Conservation (phyloP, 768 basidiomycete species). For the Tylopilus plumbeoviolaceoides region DNA sequence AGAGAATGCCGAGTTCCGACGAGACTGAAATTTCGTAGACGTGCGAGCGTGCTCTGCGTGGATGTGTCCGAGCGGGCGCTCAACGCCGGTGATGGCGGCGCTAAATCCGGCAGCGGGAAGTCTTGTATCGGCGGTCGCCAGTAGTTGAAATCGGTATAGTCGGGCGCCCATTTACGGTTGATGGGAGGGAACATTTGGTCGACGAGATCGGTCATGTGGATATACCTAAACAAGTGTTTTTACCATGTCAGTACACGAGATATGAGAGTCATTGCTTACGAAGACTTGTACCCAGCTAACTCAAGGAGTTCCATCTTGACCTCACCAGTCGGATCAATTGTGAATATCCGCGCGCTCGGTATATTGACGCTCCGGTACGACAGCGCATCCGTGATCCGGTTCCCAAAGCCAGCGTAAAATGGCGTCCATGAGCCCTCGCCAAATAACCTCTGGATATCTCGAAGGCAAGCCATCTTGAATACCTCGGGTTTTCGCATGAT, state of each 20-base stretch:
- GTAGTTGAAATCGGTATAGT: conserved; percentile 96
- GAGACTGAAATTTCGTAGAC: conserved; percentile 76
- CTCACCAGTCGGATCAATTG: conserved; percentile 91
- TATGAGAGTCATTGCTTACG: conserved; percentile 45
- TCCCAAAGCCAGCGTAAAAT: conserved; percentile 98
- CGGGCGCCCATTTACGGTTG: conserved; percentile 79
- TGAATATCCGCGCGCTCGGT: conserved; percentile 92
- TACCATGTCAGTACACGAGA: neutral
- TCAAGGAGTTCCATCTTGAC: conserved; percentile 98
- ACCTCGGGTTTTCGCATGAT: conserved; percentile 98
- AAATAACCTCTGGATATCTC: conserved; percentile 91
- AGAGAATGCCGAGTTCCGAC: conserved; percentile 44
- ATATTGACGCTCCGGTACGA: conserved; percentile 97
- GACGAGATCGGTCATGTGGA: conserved; percentile 98
- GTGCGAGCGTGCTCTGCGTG: conserved; percentile 64
- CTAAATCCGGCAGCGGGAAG: conserved; percentile 71
- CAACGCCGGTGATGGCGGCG: conserved; percentile 88
- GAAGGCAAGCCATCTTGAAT: conserved; percentile 99
- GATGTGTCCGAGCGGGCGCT: conserved; percentile 91
- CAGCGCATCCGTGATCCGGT: conserved; percentile 95
- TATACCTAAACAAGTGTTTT: conserved; percentile 67
- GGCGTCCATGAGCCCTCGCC: conserved; percentile 66
- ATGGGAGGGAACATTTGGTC: conserved; percentile 99
- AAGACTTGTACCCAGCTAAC: conserved; percentile 94
- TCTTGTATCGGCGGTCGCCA: conserved; percentile 85